Conservation (phyloP, 164 flowering plant genomes). For the Vitis labrusca region DNA sequence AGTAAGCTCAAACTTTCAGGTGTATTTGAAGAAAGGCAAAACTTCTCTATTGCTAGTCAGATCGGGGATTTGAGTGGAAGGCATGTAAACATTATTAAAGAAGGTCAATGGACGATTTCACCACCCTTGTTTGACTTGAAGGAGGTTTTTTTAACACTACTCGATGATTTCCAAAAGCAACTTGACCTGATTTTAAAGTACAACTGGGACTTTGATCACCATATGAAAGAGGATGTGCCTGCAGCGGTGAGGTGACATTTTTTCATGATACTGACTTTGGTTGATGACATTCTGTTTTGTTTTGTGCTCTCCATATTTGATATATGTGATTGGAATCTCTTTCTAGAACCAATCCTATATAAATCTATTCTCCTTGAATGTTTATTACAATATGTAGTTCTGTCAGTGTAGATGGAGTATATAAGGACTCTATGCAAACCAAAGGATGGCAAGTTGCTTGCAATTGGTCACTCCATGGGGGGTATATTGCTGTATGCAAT, state of each 20-base stretch:
- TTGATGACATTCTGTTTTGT: neutral
- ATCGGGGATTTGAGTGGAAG: slow-evolving; percentile 55
- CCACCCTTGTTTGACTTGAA: slow-evolving; percentile 60
- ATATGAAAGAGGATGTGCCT: slow-evolving; percentile 83
- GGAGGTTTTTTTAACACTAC: slow-evolving; percentile 43
- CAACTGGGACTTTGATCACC: slow-evolving; percentile 92
- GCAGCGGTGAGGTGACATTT: slow-evolving; percentile 88
- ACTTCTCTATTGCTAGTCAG: slow-evolving; percentile 44
- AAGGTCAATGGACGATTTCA: slow-evolving; percentile 55
- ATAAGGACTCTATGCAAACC: slow-evolving; percentile 62
- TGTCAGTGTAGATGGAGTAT: slow-evolving; percentile 63
- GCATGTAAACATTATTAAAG: slow-evolving; percentile 52
- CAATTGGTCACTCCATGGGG: slow-evolving; percentile 96
- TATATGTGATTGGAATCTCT: too few relatives aligned
- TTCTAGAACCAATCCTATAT: too few relatives aligned
- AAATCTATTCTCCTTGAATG: too few relatives aligned
- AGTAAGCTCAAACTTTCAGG: slow-evolving; percentile 30
- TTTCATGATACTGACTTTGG: slow-evolving; percentile 10
- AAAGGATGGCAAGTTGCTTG: slow-evolving; percentile 74
- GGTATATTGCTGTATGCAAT: slow-evolving; percentile 87
- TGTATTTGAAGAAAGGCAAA: slow-evolving; percentile 49
- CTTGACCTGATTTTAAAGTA: slow-evolving; percentile 64
- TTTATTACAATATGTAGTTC: neutral
- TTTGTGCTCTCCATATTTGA: neutral
- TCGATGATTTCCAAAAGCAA: slow-evolving; percentile 75